These are phyloP conservation scores for Leucoagaricus sp. DNA, from an alignment of 1,284 basidiomycete genomes.

Conservation along the genomic window DNA sequence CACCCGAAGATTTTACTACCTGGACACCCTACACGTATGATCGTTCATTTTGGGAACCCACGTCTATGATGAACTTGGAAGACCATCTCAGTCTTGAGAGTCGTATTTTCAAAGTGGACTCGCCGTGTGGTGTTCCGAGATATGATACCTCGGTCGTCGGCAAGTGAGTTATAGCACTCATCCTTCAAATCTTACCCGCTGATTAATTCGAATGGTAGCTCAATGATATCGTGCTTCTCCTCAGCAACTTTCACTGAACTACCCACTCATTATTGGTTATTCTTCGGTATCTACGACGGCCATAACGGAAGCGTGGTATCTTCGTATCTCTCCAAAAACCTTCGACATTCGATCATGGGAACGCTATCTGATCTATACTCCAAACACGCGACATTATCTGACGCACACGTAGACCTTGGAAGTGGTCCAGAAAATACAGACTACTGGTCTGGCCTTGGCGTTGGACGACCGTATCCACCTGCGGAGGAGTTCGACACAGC, in stretches of 20 bases:
- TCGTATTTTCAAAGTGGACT: neutral
- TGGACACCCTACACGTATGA: neutral
- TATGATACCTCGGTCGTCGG: slow-evolving; percentile 1
- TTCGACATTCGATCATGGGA: slow-evolving; percentile 20
- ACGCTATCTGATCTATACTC: slow-evolving; percentile 24
- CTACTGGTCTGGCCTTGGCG: slow-evolving; percentile 3
- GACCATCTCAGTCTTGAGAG: neutral
- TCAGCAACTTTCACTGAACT: slow-evolving; percentile 13
- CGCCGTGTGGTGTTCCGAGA: slow-evolving; percentile 4
- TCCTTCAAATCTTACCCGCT: neutral
- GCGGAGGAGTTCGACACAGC: slow-evolving; percentile 26
- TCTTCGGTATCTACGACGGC: slow-evolving; percentile 27
- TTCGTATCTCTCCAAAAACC: slow-evolving; percentile 18
- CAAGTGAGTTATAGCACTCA: neutral
- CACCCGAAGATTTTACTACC: neutral
- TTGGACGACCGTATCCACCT: slow-evolving; percentile 21
- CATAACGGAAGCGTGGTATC: slow-evolving; percentile 22
- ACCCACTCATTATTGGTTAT: slow-evolving; percentile 24
- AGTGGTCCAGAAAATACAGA: neutral
- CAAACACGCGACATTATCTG: slow-evolving; percentile 15
- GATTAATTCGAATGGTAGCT: neutral
- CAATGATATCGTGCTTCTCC: neutral
- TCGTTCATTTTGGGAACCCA: neutral
- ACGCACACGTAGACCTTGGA: slow-evolving; percentile 10
- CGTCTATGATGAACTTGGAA: neutral